Percentiles rank a stretch among this genome's conserved stretches.
Conservation (phyloP, 1,284 basidiomycete species). For the Fomitiporia mediterranea region DNA sequence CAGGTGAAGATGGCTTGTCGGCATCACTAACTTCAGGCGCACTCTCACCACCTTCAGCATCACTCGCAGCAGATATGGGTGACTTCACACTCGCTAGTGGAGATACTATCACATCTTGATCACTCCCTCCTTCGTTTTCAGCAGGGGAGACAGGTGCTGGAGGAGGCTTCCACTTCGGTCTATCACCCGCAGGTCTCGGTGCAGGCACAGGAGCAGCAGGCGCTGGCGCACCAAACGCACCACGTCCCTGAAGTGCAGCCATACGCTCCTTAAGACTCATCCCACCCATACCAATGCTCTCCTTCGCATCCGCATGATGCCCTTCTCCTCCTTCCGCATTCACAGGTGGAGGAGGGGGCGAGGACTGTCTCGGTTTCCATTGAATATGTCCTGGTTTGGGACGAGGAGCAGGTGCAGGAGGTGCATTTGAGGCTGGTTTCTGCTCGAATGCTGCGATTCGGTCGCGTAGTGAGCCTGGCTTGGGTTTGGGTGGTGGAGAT, state of each 20-base stretch:
- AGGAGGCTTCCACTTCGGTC: slow-evolving; percentile 80
- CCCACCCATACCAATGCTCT: slow-evolving; percentile 66
- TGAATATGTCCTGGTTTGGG: slow-evolving; percentile 66
- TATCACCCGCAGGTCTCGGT: slow-evolving; percentile 60
- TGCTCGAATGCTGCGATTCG: slow-evolving; percentile 81
- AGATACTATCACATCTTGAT: slow-evolving; percentile 22
- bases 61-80: slow-evolving; percentile 6
- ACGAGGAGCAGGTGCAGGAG: slow-evolving; percentile 50
- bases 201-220: slow-evolving; percentile 41
- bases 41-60: slow-evolving; percentile 23
- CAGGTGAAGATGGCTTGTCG: slow-evolving; percentile 29
- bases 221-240: slow-evolving; percentile 63
- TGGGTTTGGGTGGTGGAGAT: slow-evolving; percentile 45
- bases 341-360: slow-evolving; percentile 43
- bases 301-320: slow-evolving; percentile 59
- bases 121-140: slow-evolving; percentile 21
- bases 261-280: slow-evolving; percentile 82
- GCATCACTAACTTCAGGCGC: slow-evolving; percentile 27
- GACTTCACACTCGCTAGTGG: slow-evolving; percentile 25
- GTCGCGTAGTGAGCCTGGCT: slow-evolving; percentile 72
- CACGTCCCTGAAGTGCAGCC: slow-evolving; percentile 80
- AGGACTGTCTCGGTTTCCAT: slow-evolving; percentile 62
- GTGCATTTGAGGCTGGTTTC: slow-evolving; percentile 39
- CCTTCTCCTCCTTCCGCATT: slow-evolving; percentile 10
- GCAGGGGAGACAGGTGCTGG: slow-evolving; percentile 30